phyloP scores from a whole-genome alignment of 2,329 filamentous ascomycete species.

The Fusarium paranaense region DNA sequence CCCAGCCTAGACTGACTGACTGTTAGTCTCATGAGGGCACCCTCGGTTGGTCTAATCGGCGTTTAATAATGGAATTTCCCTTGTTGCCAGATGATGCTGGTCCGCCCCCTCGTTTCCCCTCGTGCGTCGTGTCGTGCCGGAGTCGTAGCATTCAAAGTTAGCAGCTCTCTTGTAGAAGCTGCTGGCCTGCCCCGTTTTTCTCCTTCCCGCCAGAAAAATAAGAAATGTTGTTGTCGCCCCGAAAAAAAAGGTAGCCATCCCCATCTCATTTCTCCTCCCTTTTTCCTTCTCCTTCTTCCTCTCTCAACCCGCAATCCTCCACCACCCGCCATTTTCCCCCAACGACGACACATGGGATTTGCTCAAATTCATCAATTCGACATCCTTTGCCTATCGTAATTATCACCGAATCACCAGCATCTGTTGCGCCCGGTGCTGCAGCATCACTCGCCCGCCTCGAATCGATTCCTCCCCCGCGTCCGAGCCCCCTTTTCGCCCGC shows the following conservation, averaged over 20 bases:
- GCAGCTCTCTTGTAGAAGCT: conserved; percentile 34
- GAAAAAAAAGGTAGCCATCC: conserved; percentile 67
- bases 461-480: conserved; percentile 39
- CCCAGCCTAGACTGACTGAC: not conserved
- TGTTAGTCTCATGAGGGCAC: conserved; percentile 24
- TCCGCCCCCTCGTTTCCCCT: conserved; percentile 38
- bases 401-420: conserved; percentile 53
- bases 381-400: conserved; percentile 48
- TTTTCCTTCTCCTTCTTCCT: conserved; percentile 38
- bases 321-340: conserved; percentile 48
- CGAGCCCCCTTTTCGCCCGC: conserved; percentile 34
- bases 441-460: conserved; percentile 43
- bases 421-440: conserved; percentile 47
- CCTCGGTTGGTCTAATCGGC: conserved; percentile 39
- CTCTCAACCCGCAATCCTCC: conserved; percentile 40
- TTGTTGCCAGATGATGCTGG: conserved; percentile 43
- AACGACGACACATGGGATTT: conserved; percentile 47
- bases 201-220: conserved; percentile 56
- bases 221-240: conserved; percentile 56
- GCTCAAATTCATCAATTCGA: conserved; percentile 57
- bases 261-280: conserved; percentile 50
- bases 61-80: conserved; percentile 47
- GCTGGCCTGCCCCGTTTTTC: conserved; percentile 60
- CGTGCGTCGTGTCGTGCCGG: conserved; percentile 42
- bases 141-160: conserved; percentile 42